Base-by-base conservation (phyloP, 169 alveolate species). In the Plasmodium gaboni region DNA sequence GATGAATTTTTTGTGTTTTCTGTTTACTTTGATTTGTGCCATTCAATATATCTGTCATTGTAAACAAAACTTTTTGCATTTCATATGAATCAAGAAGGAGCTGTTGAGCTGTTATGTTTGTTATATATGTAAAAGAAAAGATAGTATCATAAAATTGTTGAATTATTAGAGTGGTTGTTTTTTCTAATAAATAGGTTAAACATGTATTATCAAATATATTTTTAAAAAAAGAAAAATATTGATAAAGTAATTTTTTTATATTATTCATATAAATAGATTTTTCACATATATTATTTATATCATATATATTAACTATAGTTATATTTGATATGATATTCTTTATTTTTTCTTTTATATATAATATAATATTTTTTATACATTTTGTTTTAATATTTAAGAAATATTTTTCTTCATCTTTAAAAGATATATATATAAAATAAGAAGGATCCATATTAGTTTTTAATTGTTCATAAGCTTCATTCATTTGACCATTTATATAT, bases 81-180 rank as follows among this genome's bases (percentile, higher is more conserved):
- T 73, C 91, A 64, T 88, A 90, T 6, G 92, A 86, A 71, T 94
- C 96, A 28, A 94, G 51, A 38, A 94, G 78, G 59, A 94, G 70
- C 46, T 94, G 96, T 74, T 94, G 94, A 13, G 93, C 91, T 24
- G 88, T 76, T 13, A 74, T 57, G 69, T 94, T 91, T 12, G 93
- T 72, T 55, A 87, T 91, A 59, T 38, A 72, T 10, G 50, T 86
- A 57, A 92, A 71, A n/a, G 95, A 88, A 65, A 94, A 91, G 7
- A 94, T 85, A 53, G 83, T 72, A 32, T 92, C 85, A 88, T 89
- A 89, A 53, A 94, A 87, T 65, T 69, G 92, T 24, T 89, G 73
- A 89, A 94, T 73, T 63, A 89, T 92, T 15, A 86, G 59, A 13
- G 95, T 55, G 10, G 95, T 74, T 10, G 90, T 91, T 86, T 94